Percentiles rank a stretch among this genome's conserved stretches.
Evolutionary conservation across 306 rosid genomes (phyloP).

Genomic region (Castanospermum australe): DNA sequence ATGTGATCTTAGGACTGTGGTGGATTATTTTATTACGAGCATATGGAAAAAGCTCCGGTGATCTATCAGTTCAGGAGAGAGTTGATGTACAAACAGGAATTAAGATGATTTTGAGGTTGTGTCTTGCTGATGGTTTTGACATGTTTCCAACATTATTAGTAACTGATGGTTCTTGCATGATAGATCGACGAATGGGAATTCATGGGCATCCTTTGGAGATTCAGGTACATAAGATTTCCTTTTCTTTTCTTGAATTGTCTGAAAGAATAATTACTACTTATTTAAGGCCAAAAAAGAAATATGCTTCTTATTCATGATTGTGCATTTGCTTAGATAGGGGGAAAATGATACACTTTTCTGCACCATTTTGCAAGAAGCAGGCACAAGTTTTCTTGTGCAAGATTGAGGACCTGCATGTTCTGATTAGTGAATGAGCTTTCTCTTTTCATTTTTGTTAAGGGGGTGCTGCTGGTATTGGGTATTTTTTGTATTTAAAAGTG

Average conservation of each 20-base stretch:
- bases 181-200: slow-evolving; percentile 93
- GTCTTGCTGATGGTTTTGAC: slow-evolving; percentile 91
- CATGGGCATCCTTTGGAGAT: slow-evolving; percentile 94
- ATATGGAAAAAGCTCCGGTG: slow-evolving; percentile 82
- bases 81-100: slow-evolving; percentile 93
- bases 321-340: slow-evolving; percentile 8
- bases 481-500: neutral
- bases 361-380: neutral
- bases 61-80: slow-evolving; percentile 84
- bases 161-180: slow-evolving; percentile 91
- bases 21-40: slow-evolving; percentile 90
- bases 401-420: neutral
- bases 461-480: neutral
- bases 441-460: neutral
- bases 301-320: neutral
- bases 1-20: slow-evolving; percentile 67
- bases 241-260: slow-evolving; percentile 6
- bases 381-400: neutral
- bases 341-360: neutral
- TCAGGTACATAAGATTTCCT: slow-evolving; percentile 50
- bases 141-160: slow-evolving; percentile 90
- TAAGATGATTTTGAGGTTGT: slow-evolving; percentile 78
- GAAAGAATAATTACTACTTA: neutral
- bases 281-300: slow-evolving; percentile 5
- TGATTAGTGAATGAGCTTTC: slow-evolving; percentile 9